A percentile compares a stretch with the other conserved stretches of the same genome.
These are phyloP conservation scores for Geranomyces michiganensis DNA, from an alignment of 192 early-diverging fungal genomes.

Conservation along the genomic window DNA sequence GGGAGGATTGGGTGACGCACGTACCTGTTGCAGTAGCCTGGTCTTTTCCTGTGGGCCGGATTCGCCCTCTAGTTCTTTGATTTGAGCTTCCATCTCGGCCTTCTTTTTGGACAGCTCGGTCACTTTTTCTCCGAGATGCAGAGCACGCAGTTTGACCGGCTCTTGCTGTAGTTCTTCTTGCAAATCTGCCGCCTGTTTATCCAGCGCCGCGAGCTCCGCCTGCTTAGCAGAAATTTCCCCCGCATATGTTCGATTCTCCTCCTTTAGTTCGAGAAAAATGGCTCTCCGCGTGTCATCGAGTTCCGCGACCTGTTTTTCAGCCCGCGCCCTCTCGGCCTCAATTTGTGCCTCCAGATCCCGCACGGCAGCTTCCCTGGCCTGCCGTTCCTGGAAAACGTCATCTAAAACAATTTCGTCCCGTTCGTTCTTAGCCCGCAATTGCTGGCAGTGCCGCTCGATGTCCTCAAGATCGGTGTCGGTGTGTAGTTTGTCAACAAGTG, in stretches of 20 bases:
- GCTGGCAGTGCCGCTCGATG: conserved; percentile 52
- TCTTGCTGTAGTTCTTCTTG: conserved; percentile 49
- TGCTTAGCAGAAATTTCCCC: conserved; percentile 40
- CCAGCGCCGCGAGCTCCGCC: conserved; percentile 46
- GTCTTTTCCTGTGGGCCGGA: conserved; percentile 53
- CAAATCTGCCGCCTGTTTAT: conserved; percentile 27
- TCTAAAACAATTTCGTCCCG: conserved; percentile 47
- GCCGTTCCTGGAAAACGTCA: conserved; percentile 54
- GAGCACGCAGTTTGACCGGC: conserved; percentile 42
- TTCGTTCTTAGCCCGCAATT: conserved; percentile 54
- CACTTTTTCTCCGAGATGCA: conserved; percentile 49
- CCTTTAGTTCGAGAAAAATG: conserved; percentile 45
- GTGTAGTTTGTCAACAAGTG: conserved; percentile 60
- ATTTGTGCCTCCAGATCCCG: conserved; percentile 56
- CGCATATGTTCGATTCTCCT: conserved; percentile 42
- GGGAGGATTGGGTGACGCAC: background rate
- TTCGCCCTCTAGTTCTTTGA: conserved; percentile 45
- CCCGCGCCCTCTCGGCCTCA: conserved; percentile 46
- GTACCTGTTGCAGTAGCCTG: conserved; percentile 51
- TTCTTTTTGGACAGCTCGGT: conserved; percentile 39
- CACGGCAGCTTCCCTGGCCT: conserved; percentile 52
- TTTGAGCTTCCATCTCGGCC: conserved; percentile 48
- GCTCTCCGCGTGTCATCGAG: conserved; percentile 44
- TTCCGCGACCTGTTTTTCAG: conserved; percentile 52
- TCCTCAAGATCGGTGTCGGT: conserved; percentile 62